Conservation (phyloP, 345 rosid species). For the Lepidium africanum region DNA sequence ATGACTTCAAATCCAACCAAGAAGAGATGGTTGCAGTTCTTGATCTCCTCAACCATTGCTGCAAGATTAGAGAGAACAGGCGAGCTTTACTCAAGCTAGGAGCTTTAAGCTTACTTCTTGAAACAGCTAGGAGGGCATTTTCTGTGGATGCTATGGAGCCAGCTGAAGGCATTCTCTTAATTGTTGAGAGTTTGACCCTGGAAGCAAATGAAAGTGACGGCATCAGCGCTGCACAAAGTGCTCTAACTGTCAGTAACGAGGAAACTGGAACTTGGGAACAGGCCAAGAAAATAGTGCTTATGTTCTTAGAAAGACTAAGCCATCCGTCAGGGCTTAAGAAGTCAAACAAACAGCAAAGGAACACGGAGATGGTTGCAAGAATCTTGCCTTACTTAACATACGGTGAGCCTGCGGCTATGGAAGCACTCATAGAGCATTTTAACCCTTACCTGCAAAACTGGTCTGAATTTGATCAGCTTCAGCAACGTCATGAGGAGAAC, state of each 20-base stretch:
- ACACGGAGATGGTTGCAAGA: slow-evolving; percentile 99
- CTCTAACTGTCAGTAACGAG: slow-evolving; percentile 72
- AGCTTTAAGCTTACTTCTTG: slow-evolving; percentile 92
- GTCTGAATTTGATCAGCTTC: slow-evolving; percentile 72
- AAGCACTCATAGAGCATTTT: slow-evolving; percentile 89
- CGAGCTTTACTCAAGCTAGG: slow-evolving; percentile 76
- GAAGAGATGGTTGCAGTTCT: slow-evolving; percentile 93
- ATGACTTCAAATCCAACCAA: slow-evolving; percentile 90
- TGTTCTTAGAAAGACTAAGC: slow-evolving; percentile 90
- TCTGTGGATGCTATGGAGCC: slow-evolving; percentile 99
- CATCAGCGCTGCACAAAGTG: slow-evolving; percentile 68
- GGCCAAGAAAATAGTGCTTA: slow-evolving; percentile 94
- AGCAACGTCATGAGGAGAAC: slow-evolving; percentile 62
- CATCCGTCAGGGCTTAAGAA: slow-evolving; percentile 83
- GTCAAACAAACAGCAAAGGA: slow-evolving; percentile 95
- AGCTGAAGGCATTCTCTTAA: slow-evolving; percentile 96
- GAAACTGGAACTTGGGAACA: slow-evolving; percentile 85
- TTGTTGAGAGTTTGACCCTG: slow-evolving; percentile 87
- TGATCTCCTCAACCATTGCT: slow-evolving; percentile 91
- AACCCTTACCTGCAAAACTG: slow-evolving; percentile 82
- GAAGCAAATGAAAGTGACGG: slow-evolving; percentile 94
- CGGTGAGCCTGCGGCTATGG: slow-evolving; percentile 99
- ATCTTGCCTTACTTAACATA: slow-evolving; percentile 94
- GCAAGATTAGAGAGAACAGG: slow-evolving; percentile 92
- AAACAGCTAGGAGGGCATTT: slow-evolving; percentile 94